phyloP scores from a whole-genome alignment of 768 basidiomycete species.

The Mrakia frigida region DNA sequence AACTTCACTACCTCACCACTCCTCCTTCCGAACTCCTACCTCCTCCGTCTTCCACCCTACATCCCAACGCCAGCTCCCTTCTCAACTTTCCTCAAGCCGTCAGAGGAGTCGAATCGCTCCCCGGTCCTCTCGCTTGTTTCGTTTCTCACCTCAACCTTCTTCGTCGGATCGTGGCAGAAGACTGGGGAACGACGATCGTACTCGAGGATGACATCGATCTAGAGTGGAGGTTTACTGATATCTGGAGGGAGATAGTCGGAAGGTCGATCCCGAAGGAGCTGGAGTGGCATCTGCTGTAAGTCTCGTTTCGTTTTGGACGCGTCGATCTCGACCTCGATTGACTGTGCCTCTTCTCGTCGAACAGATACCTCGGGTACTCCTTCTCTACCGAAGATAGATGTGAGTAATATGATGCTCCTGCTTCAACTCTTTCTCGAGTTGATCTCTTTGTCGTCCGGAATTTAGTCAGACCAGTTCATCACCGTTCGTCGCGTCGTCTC shows the following conservation, averaged over 20 bases:
- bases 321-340: not conserved
- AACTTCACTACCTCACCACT: not conserved
- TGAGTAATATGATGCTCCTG: not conserved
- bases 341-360: not conserved
- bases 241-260: not conserved
- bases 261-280: slow-evolving; percentile 2
- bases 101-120: not conserved
- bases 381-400: not conserved
- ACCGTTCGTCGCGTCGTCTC: not conserved
- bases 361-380: not conserved
- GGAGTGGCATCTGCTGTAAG: not conserved
- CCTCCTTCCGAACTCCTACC: not conserved
- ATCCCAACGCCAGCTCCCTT: not conserved
- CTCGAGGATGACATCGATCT: not conserved
- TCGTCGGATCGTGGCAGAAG: not conserved
- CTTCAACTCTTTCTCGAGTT: not conserved
- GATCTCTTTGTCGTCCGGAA: not conserved
- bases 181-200: not conserved
- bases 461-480: not conserved
- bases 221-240: not conserved
- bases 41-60: not conserved
- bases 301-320: not conserved
- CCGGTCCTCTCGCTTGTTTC: not conserved
- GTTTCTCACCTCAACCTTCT: not conserved
- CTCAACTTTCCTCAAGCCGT: not conserved